Evolutionary conservation across 352 stramenopile species (phyloP).

Genomic region (Blastocystis sp.): DNA sequence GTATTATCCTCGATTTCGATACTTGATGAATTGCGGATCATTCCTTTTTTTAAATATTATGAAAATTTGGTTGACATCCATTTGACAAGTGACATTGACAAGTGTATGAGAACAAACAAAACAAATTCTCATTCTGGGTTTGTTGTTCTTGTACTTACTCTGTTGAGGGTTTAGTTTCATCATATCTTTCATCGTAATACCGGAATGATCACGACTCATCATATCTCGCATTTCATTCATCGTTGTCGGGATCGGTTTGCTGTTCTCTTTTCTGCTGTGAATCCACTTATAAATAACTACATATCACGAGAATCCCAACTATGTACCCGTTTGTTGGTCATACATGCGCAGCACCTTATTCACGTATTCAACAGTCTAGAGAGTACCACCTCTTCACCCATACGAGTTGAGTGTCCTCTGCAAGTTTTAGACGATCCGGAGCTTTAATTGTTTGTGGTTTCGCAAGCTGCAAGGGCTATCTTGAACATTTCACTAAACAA

Average conservation of each 20-base stretch:
- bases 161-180: slow-evolving; percentile 58
- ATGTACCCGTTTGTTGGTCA: slow-evolving; percentile 23
- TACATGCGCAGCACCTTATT: slow-evolving; percentile 51
- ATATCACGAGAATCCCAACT: background rate
- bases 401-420: slow-evolving; percentile 27
- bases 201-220: slow-evolving; percentile 43
- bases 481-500: background rate
- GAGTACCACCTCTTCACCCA: background rate
- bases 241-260: slow-evolving; percentile 38
- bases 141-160: slow-evolving; percentile 4
- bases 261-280: slow-evolving; percentile 33
- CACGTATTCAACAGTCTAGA: slow-evolving; percentile 48
- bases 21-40: background rate
- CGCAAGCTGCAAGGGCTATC: slow-evolving; percentile 6
- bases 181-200: slow-evolving; percentile 58
- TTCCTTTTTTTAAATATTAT: background rate
- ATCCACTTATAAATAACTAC: slow-evolving; percentile 55
- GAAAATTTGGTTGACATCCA: background rate
- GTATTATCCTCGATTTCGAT: slow-evolving; percentile 6
- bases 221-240: slow-evolving; percentile 50
- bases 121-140: background rate
- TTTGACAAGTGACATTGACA: slow-evolving; percentile 1
- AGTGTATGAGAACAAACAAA: slow-evolving; percentile 16
- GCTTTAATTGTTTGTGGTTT: slow-evolving; percentile 49
- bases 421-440: slow-evolving; percentile 14